Evolutionary conservation across 306 rosid genomes (phyloP).

Genomic region (Begonia masoniana): DNA sequence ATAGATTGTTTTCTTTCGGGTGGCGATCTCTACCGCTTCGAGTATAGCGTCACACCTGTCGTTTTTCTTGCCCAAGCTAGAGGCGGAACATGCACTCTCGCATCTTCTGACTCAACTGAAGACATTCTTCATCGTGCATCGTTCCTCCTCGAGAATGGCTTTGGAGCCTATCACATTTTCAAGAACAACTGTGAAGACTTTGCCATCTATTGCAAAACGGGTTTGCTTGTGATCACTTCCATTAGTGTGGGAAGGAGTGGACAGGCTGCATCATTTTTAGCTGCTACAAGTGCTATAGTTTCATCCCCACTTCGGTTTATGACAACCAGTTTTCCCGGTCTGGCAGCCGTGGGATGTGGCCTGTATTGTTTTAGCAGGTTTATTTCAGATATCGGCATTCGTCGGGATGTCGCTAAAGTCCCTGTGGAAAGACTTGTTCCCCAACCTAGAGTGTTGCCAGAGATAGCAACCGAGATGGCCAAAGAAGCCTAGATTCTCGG

Average conservation of each 20-base stretch:
- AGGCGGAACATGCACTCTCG: slow-evolving; percentile 77
- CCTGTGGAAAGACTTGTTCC: slow-evolving; percentile 39
- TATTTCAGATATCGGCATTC: slow-evolving; percentile 40
- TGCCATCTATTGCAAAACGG: slow-evolving; percentile 81
- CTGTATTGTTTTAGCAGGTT: slow-evolving; percentile 31
- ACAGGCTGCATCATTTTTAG: slow-evolving; percentile 35
- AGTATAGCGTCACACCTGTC: slow-evolving; percentile 33
- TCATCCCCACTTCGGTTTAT: slow-evolving; percentile 25
- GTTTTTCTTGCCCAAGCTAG: slow-evolving; percentile 46
- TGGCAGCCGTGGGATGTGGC: slow-evolving; percentile 6
- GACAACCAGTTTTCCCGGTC: slow-evolving; percentile 17
- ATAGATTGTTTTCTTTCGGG: slow-evolving; percentile 51
- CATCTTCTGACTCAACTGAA: slow-evolving; percentile 27
- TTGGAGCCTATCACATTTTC: slow-evolving; percentile 39
- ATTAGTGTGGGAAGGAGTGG: slow-evolving; percentile 46
- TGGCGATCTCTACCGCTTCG: slow-evolving; percentile 34
- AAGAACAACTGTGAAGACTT: slow-evolving; percentile 75
- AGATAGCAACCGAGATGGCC: too few relatives aligned
- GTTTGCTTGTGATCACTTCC: slow-evolving; percentile 26
- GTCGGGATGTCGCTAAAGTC: slow-evolving; percentile 38
- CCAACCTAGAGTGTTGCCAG: too few relatives aligned
- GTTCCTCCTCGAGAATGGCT: slow-evolving; percentile 56
- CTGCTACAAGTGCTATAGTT: slow-evolving; percentile 28
- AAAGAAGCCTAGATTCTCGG: too few relatives aligned
- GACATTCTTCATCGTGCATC: slow-evolving; percentile 38